These are phyloP conservation scores for Quillaja saponaria DNA, from an alignment of 306 rosid species.

Conservation along the genomic window DNA sequence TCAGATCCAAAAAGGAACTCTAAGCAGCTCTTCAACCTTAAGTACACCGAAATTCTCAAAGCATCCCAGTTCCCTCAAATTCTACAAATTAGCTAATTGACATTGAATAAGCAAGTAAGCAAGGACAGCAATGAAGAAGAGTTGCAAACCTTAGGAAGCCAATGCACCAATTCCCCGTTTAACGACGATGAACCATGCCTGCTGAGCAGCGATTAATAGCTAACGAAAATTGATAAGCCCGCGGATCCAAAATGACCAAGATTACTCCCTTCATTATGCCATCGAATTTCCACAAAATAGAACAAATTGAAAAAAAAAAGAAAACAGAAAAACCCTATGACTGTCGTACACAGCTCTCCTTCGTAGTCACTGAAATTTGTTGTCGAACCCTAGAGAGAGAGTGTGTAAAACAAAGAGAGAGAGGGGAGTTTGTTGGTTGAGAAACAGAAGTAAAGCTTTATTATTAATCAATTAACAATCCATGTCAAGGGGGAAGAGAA, in stretches of 20 bases:
- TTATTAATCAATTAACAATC: constrained; percentile 33
- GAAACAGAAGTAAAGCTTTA: constrained; percentile 28
- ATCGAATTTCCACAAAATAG: constrained; percentile 1
- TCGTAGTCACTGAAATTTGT: constrained; percentile 31
- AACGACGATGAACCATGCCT: constrained; percentile 23
- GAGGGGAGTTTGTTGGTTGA: neutral
- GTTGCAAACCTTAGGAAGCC: constrained; percentile 42
- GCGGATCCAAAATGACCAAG: constrained; percentile 29
- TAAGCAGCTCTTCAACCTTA: constrained; percentile 20
- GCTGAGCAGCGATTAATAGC: neutral
- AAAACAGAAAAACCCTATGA: constrained; percentile 35
- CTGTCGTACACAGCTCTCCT: constrained; percentile 10
- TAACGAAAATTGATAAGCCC: constrained; percentile 18
- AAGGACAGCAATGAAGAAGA: neutral
- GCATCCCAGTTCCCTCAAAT: constrained; percentile 3
- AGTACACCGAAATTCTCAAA: constrained; percentile 32
- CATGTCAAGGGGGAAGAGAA: constrained; percentile 21
- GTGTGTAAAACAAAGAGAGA: neutral
- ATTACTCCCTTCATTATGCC: neutral
- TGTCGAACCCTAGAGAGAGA: constrained; percentile 60
- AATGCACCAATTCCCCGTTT: constrained; percentile 36
- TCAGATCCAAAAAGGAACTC: constrained; percentile 20
- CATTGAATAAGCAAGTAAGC: neutral
- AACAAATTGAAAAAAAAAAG: neutral
- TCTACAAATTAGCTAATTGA: constrained; percentile 27